Evolutionary conservation across 106 monocot species (phyloP).

Genomic region (Posidonia australis): DNA sequence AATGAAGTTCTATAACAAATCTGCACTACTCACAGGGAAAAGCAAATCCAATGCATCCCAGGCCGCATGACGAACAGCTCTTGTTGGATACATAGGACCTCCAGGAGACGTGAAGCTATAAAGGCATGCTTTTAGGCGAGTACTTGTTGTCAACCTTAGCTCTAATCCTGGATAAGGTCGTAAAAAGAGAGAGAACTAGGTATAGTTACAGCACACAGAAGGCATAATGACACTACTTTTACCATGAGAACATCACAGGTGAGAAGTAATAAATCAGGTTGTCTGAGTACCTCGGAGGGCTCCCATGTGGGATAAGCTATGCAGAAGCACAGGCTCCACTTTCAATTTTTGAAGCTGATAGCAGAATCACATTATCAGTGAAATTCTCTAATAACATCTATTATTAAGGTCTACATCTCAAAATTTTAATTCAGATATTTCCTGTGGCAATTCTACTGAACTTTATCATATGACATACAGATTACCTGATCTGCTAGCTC

Average conservation of each 20-base stretch:
- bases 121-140: constrained; percentile 77
- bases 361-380: background rate
- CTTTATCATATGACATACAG: background rate
- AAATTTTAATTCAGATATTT: background rate
- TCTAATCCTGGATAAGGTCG: constrained; percentile 43
- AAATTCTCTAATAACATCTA: background rate
- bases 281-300: constrained; percentile 54
- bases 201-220: background rate
- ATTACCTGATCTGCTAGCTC: constrained; percentile 88
- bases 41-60: constrained; percentile 84
- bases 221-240: background rate
- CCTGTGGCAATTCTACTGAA: background rate
- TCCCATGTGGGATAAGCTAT: constrained; percentile 65
- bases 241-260: background rate
- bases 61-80: constrained; percentile 91
- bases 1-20: background rate
- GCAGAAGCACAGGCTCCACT: constrained; percentile 90
- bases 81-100: constrained; percentile 57
- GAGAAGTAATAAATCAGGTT: background rate
- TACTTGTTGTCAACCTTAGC: constrained; percentile 91
- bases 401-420: background rate
- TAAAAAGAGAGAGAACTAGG: background rate
- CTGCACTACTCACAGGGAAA: constrained; percentile 50
- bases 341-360: constrained; percentile 90
- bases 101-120: constrained; percentile 79